Base-by-base conservation (phyloP, 192 early-diverging fungal genomes). In the Coemansia sp. region DNA sequence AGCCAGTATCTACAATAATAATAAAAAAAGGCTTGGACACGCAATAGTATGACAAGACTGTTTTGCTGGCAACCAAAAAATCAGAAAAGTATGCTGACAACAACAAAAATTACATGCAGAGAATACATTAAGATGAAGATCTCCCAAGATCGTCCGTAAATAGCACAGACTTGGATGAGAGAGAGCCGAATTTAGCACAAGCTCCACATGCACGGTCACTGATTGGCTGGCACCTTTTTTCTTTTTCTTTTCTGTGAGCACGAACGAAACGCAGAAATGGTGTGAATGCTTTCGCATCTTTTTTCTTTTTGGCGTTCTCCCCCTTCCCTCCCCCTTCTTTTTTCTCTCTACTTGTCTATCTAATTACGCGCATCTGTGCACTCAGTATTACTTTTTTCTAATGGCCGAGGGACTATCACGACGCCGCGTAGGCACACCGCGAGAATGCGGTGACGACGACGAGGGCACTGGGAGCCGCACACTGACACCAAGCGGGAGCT, bases 371-470 rank as follows among this genome's bases (percentile, higher is more conserved):
- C 51, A 54, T 54, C 51, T 54, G 51, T 54, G 31, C 27, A 54
- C 51, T 32, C 47, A 2, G 7, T 17, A 45, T 20, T 47, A 25
- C 45, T 36, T 36, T 17, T 10, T 35, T 31, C 40, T 32, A 61
- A 80, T 81, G 78, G 40, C 78, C 35, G 78, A 81, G 57, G 78
- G 78, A 12, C 62, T 81, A 15, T 75, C 78, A 20, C 72, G 78
- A 68, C 67, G 78, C 54, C 78, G 78, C 43, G 49, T 75, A 19
- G 73, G 68, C 42, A 74, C 78, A 19, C 73, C 73, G 37, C 78
- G 73, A 11, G 70, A 61, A 41, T 32, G 45, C 36, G 69, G 60
- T 37, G 68, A 67, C 51, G 49, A 53, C 24, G 53, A 57, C 56
- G 43, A 37, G 6, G 53, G 39, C 10, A 58, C 17, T n/a, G 24